Evolutionary conservation across 441 rosid genomes (phyloP).

Genomic region (Erodium trifolium): DNA sequence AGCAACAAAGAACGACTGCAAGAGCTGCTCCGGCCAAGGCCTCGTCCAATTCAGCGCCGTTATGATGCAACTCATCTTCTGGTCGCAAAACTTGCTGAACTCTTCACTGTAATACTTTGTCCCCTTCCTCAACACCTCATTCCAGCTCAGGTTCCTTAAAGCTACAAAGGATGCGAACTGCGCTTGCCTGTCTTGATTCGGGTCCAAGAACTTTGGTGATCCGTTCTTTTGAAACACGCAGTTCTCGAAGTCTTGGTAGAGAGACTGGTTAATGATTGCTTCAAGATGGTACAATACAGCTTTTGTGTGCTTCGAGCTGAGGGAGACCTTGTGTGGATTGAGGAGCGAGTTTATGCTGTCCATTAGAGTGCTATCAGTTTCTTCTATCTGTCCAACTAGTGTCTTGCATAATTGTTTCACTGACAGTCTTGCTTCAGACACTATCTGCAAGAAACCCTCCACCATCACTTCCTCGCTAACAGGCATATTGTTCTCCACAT

Average conservation of each 20-base stretch:
- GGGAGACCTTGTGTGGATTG: constrained; percentile 54
- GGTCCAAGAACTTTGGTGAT: constrained; percentile 59
- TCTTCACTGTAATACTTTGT: constrained; percentile 88
- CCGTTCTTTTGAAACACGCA: constrained; percentile 69
- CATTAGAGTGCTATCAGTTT: constrained; percentile 49
- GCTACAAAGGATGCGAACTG: constrained; percentile 68
- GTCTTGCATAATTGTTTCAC: constrained; percentile 87
- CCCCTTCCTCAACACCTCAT: constrained; percentile 80
- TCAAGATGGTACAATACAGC: constrained; percentile 65
- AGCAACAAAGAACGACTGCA: constrained; percentile 78
- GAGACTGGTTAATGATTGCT: constrained; percentile 63
- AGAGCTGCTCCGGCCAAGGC: constrained; percentile 85
- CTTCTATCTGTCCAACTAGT: constrained; percentile 56
- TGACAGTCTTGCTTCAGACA: constrained; percentile 83
- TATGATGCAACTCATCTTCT: constrained; percentile 82
- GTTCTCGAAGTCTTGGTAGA: constrained; percentile 88
- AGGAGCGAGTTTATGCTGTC: constrained; percentile 54
- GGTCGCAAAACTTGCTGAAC: constrained; percentile 89
- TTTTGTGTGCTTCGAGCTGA: constrained; percentile 55
- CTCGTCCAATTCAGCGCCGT: constrained; percentile 68
- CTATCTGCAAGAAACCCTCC: constrained; percentile 85
- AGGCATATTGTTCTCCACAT: constrained; percentile 32
- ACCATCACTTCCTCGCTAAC: constrained; percentile 84
- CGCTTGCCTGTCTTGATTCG: constrained; percentile 59
- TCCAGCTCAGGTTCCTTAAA: constrained; percentile 85